Conservation (phyloP, 2,329 filamentous ascomycete genomes). For the Knufia fluminis region DNA sequence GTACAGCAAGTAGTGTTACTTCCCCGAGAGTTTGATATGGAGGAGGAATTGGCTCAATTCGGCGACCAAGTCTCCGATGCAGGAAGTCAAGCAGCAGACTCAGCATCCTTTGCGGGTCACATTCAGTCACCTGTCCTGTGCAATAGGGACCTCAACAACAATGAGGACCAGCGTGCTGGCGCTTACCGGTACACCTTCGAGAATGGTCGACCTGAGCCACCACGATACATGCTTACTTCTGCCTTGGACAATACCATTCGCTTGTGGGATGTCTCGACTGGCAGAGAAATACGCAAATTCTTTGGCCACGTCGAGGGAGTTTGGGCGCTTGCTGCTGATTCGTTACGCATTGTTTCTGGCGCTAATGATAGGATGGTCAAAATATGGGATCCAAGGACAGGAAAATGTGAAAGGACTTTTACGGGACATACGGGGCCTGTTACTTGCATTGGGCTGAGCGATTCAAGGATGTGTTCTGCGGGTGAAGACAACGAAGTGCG, state of each 20-base stretch:
- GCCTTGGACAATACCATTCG: constrained; percentile 86
- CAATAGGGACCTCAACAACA: not conserved
- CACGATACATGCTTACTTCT: constrained; percentile 85
- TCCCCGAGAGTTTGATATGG: constrained; percentile 80
- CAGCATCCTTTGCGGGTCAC: constrained; percentile 6
- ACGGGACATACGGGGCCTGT: constrained; percentile 85
- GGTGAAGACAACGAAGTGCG: constrained; percentile 89
- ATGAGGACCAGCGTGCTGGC: not conserved
- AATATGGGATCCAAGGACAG: constrained; percentile 85
- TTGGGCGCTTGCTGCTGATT: constrained; percentile 86
- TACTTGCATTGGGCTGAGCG: constrained; percentile 84
- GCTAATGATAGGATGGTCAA: constrained; percentile 94
- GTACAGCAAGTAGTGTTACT: constrained; percentile 85
- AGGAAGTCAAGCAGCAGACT: constrained; percentile 15
- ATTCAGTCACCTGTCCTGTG: constrained; percentile 2
- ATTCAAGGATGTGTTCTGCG: constrained; percentile 79
- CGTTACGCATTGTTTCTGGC: constrained; percentile 75
- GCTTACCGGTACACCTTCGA: constrained; percentile 5
- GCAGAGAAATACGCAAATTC: constrained; percentile 78
- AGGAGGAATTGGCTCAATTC: constrained; percentile 41
- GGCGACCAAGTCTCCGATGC: constrained; percentile 15
- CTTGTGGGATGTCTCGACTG: constrained; percentile 79
- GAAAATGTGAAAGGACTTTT: constrained; percentile 85
- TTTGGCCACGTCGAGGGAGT: constrained; percentile 96
- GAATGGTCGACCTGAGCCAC: constrained; percentile 58